Conservation (phyloP, 1,284 basidiomycete genomes). For the Coniferiporia sulphurascens region DNA sequence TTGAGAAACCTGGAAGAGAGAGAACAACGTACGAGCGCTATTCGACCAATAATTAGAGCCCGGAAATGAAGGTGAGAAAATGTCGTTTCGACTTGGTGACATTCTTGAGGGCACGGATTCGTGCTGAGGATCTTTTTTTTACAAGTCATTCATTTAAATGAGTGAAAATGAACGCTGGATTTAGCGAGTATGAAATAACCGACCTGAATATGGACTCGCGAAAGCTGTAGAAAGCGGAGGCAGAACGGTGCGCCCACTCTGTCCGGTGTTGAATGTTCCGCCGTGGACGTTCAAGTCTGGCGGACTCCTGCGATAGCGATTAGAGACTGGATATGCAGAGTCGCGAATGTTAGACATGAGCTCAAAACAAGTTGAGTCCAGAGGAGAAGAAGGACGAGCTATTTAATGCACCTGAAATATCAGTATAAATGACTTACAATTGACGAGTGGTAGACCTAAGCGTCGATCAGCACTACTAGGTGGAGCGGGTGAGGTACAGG, state of each 20-base stretch:
- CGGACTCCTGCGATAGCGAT: slow-evolving; percentile 56
- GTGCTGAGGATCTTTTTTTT: slow-evolving; percentile 9
- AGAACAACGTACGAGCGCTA: slow-evolving; percentile 18
- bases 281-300: slow-evolving; percentile 51
- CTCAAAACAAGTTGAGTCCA: slow-evolving; percentile 25
- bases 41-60: slow-evolving; percentile 12
- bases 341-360: slow-evolving; percentile 57
- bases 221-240: slow-evolving; percentile 78
- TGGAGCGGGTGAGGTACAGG: slow-evolving; percentile 3
- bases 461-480: too few species aligned
- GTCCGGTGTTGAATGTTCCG: slow-evolving; percentile 67
- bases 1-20: slow-evolving; percentile 5
- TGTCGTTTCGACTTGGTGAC: slow-evolving; percentile 16
- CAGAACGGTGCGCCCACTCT: slow-evolving; percentile 82
- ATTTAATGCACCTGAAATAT: slow-evolving; percentile 14
- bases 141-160: slow-evolving; percentile 21
- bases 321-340: slow-evolving; percentile 54
- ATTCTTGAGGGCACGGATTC: slow-evolving; percentile 14
- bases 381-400: slow-evolving; percentile 39
- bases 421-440: neutral
- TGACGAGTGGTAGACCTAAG: too few species aligned
- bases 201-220: slow-evolving; percentile 48
- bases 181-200: slow-evolving; percentile 23
- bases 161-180: slow-evolving; percentile 48
- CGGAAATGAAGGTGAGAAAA: slow-evolving; percentile 18